phyloP scores from a whole-genome alignment of 441 rosid genomes.

The Euphorbia schlechtendalii region DNA sequence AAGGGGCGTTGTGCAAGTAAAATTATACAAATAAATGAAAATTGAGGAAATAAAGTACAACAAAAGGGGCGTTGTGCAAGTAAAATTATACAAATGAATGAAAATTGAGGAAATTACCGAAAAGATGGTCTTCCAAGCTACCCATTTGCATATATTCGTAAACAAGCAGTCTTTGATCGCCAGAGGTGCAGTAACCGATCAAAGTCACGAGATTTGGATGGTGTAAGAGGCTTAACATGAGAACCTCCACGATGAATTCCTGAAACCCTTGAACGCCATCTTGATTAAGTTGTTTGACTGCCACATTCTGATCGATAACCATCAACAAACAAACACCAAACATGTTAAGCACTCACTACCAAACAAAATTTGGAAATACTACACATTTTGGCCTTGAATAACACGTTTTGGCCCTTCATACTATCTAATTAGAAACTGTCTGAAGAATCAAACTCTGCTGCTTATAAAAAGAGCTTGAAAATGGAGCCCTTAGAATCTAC shows the following conservation, averaged over 20 bases:
- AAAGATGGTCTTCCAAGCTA: slow-evolving; percentile 88
- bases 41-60: too few species aligned
- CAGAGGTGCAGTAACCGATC: slow-evolving; percentile 82
- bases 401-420: too few species aligned
- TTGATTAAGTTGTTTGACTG: slow-evolving; percentile 75
- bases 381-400: too few species aligned
- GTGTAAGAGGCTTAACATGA: slow-evolving; percentile 82
- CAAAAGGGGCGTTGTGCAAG: too few species aligned
- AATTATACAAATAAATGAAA: too few species aligned
- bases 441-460: too few species aligned
- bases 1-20: too few species aligned
- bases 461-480: too few species aligned
- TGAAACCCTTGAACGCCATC: slow-evolving; percentile 82
- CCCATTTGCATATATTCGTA: slow-evolving; percentile 93
- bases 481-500: too few species aligned
- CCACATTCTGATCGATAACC: slow-evolving; percentile 73
- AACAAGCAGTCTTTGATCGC: slow-evolving; percentile 90
- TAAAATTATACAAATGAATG: too few species aligned
- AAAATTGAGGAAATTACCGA: slow-evolving; percentile 45
- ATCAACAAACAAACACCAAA: slow-evolving; percentile 6
- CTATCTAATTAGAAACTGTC: too few species aligned
- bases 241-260: slow-evolving; percentile 92
- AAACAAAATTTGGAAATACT: background rate
- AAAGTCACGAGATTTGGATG: slow-evolving; percentile 77
- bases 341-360: background rate